Evolutionary conservation across 2,329 filamentous ascomycete species (phyloP).

Genomic region (Colletotrichum cuscutae): DNA sequence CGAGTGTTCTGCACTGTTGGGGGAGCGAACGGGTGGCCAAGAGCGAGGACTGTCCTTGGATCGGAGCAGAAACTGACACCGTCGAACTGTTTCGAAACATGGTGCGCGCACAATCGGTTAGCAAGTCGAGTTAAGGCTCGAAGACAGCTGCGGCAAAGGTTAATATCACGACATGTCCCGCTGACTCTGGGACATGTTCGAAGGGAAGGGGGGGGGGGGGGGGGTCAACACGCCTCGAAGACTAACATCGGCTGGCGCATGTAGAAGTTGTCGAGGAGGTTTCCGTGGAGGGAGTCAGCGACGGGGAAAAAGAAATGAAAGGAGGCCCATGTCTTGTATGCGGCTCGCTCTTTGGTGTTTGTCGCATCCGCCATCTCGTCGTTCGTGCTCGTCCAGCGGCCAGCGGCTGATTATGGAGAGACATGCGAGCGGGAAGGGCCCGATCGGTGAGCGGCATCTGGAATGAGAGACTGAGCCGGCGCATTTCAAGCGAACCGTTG

Average conservation of each 20-base stretch:
- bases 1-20: not conserved
- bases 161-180: slow-evolving; percentile 35
- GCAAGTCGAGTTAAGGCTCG: slow-evolving; percentile 13
- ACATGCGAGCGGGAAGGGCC: slow-evolving; percentile 23
- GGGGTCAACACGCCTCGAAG: not conserved
- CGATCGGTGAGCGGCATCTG: slow-evolving; percentile 31
- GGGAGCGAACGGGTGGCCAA: not conserved
- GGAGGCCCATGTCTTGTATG: slow-evolving; percentile 18
- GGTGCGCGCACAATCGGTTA: slow-evolving; percentile 19
- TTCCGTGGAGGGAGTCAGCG: slow-evolving; percentile 11
- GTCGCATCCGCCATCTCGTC: slow-evolving; percentile 1
- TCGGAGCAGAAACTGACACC: slow-evolving; percentile 2
- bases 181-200: not conserved
- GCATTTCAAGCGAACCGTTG: not conserved
- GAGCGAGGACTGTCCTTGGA: slow-evolving; percentile 1
- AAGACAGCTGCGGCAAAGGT: slow-evolving; percentile 29
- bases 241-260: not conserved
- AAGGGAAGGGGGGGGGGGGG: not conserved
- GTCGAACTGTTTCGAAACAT: slow-evolving; percentile 31
- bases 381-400: not conserved
- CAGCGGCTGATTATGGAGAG: slow-evolving; percentile 3
- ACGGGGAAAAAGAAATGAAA: slow-evolving; percentile 24
- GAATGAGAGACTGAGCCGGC: slow-evolving; percentile 4
- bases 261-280: slow-evolving; percentile 14
- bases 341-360: not conserved